Evolutionary conservation across 345 rosid species (phyloP), one percentile per base, ranked within the genome.

Genomic region (Cardamine resedifolia): DNA sequence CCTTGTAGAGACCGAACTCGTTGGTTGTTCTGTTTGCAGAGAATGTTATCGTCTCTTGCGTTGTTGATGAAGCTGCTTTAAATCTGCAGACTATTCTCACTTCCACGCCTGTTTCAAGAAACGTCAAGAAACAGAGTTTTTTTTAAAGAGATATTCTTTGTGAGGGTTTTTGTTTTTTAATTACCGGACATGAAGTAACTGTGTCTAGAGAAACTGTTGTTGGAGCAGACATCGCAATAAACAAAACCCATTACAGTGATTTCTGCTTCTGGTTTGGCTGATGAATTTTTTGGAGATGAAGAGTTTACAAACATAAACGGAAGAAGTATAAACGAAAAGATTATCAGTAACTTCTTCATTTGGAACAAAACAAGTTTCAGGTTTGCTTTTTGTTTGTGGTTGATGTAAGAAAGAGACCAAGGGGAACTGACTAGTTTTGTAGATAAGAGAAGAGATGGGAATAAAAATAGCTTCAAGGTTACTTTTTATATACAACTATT

Each of bases 101-200:
- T 70, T 90, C 94, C 41, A 89, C 98, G 7, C 88, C 99, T 95
- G 84, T 38, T 30, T 60, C 41, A 68, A n/a, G 38, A 74, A 68
- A 43, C 51, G 16, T 69, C 49, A 47, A 15, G 48, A 64, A 16
- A 21, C 24, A 44, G 10, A 24, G 18, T 6, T 31, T 34, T 4
- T 33, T 21, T 39, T 20, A 20, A 61, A 61, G 57, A 63, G 7
- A 14, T 30, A 8, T 3, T 51, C 15, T 23, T 19, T 20, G 38
- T 33, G 44, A 28, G 6, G 10, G 24, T 21, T 27, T 64, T 1
- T 45, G 19, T 18, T 33, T 6, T 7, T 5, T 2, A 44, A 4
- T 82, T 49, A 95, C 99, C 99, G 51, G 96, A 84, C 70, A 96
- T 69, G 90, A 96, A 96, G 90, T 90, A 96, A 86, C 98, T 90